phyloP scores from a whole-genome alignment of 352 stramenopile species.

The Globisporangium paddicum region DNA sequence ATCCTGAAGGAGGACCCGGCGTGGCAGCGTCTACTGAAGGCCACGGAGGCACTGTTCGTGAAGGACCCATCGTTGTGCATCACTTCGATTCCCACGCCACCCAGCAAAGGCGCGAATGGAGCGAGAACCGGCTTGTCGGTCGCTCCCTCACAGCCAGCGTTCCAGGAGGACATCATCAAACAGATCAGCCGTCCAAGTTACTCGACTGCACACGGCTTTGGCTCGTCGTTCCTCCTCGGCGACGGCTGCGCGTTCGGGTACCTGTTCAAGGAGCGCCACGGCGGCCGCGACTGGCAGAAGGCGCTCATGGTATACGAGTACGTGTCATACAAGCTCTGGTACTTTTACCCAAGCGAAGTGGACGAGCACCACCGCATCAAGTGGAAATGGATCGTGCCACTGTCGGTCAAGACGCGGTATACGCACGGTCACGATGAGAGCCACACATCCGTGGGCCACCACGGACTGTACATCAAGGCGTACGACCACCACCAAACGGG shows the following conservation, averaged over 20 bases:
- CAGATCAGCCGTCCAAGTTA: slow-evolving; percentile 85
- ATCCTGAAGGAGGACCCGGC: slow-evolving; percentile 41
- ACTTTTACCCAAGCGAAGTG: slow-evolving; percentile 85
- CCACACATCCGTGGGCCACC: slow-evolving; percentile 76
- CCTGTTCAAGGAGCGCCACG: slow-evolving; percentile 71
- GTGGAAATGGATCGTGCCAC: slow-evolving; percentile 86
- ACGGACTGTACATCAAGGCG: slow-evolving; percentile 76
- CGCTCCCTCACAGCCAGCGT: slow-evolving; percentile 53
- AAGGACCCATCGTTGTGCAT: slow-evolving; percentile 55
- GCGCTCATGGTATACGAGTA: slow-evolving; percentile 85
- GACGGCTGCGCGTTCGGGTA: slow-evolving; percentile 84
- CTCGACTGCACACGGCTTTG: slow-evolving; percentile 75
- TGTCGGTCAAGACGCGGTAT: slow-evolving; percentile 68
- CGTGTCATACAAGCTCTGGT: slow-evolving; percentile 85
- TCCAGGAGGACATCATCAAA: slow-evolving; percentile 87
- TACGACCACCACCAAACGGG: slow-evolving; percentile 71
- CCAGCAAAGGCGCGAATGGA: slow-evolving; percentile 19
- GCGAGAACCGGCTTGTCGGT: slow-evolving; percentile 6
- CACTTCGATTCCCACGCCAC: slow-evolving; percentile 39
- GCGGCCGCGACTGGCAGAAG: slow-evolving; percentile 71
- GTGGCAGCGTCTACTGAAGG: slow-evolving; percentile 54
- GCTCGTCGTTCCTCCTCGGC: slow-evolving; percentile 80
- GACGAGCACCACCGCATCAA: slow-evolving; percentile 77
- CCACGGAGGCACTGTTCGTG: slow-evolving; percentile 39
- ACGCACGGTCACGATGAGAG: slow-evolving; percentile 84